Conservation (phyloP, 2,329 filamentous ascomycete genomes). For the Paracorniculantispora psalliotae region DNA sequence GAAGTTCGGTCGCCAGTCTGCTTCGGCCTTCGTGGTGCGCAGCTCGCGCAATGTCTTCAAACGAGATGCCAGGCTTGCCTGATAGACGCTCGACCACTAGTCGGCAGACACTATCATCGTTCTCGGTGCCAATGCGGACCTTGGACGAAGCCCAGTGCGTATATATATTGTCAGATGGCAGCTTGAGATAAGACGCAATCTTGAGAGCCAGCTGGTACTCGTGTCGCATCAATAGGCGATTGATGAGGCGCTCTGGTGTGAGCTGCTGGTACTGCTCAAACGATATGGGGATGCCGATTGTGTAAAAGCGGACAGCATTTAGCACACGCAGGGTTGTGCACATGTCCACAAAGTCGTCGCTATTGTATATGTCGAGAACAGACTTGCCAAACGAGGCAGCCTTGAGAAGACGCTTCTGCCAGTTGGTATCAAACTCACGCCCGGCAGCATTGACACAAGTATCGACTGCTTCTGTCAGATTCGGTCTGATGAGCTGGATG, state of each 20-base stretch:
- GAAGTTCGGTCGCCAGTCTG: constrained; percentile 80
- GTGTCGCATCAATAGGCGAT: constrained; percentile 78
- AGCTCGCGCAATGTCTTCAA: constrained; percentile 86
- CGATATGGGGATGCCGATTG: constrained; percentile 82
- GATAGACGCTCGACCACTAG: constrained; percentile 81
- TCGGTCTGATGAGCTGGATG: constrained; percentile 86
- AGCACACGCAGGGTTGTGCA: constrained; percentile 89
- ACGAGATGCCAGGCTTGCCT: constrained; percentile 88
- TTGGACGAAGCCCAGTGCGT: constrained; percentile 97
- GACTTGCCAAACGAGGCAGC: constrained; percentile 97
- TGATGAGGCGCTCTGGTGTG: constrained; percentile 82
- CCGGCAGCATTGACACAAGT: constrained; percentile 90
- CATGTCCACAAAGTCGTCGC: constrained; percentile 98
- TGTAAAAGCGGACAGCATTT: constrained; percentile 87
- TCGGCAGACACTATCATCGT: constrained; percentile 82
- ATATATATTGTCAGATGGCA: constrained; percentile 86
- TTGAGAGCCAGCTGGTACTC: constrained; percentile 88
- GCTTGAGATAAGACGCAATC: constrained; percentile 78
- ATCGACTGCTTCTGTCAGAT: constrained; percentile 87
- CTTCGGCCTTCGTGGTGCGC: constrained; percentile 91
- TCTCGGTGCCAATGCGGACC: constrained; percentile 75
- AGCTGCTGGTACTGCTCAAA: constrained; percentile 92
- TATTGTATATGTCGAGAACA: constrained; percentile 93
- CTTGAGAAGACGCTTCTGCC: constrained; percentile 95
- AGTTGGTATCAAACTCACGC: constrained; percentile 81